Conservation (phyloP, 805 yeast genomes). For the Ogataea polymorpha region DNA sequence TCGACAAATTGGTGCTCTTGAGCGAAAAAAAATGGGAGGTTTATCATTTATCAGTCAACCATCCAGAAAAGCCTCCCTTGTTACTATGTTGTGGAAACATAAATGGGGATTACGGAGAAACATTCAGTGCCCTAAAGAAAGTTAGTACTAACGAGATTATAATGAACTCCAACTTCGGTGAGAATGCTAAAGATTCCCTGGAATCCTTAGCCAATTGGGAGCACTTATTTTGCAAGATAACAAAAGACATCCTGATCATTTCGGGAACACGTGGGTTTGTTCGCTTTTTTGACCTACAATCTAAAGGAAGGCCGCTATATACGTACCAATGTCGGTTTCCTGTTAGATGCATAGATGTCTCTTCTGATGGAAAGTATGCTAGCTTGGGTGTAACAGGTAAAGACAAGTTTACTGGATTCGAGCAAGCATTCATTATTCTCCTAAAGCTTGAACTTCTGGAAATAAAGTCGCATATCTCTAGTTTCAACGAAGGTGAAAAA, state of each 20-base stretch:
- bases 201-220: conserved; percentile 52
- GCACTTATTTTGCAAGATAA: conserved; percentile 55
- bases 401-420: conserved; percentile 63
- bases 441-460: conserved; percentile 30
- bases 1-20: conserved; percentile 62
- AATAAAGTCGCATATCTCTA: too few relatives aligned
- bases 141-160: conserved; percentile 21
- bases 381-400: conserved; percentile 84
- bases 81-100: conserved; percentile 65
- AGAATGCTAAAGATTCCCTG: conserved; percentile 27
- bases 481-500: too few relatives aligned
- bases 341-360: conserved; percentile 72
- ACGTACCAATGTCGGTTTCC: conserved; percentile 70
- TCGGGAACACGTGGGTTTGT: conserved; percentile 73
- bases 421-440: conserved; percentile 72
- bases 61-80: conserved; percentile 46
- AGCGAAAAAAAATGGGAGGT: conserved; percentile 74
- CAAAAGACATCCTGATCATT: conserved; percentile 58
- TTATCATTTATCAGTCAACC: conserved; percentile 46
- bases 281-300: conserved; percentile 57
- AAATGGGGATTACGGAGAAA: conserved; percentile 64
- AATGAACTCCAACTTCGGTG: conserved; percentile 28
- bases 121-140: conserved; percentile 37
- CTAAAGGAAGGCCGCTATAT: conserved; percentile 61
- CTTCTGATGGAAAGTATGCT: conserved; percentile 59